Evolutionary conservation across 495 filamentous ascomycete genomes (phyloP), one percentile per base, ranked within the genome.

Genomic region (Hapsidospora chrysogenum): DNA sequence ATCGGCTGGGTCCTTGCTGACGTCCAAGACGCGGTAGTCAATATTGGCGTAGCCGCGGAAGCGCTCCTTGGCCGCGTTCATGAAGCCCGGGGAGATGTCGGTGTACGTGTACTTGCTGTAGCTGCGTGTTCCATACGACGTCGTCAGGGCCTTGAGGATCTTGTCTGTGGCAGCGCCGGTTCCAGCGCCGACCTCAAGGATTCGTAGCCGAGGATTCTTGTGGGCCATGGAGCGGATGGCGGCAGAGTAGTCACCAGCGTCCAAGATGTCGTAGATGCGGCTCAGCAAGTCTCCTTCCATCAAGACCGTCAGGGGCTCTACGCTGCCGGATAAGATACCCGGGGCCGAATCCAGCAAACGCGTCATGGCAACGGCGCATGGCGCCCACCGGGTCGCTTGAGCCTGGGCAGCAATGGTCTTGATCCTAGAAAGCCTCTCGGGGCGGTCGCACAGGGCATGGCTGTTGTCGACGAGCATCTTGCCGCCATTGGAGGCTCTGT

Each of bases 61-160:
- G 5, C 46, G 35, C 17, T 64, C 52, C 25, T 55, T 40, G 0
- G 59, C 62, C 14, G 46, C 29, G 0, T 36, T 32, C 8, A 64
- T 42, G 37, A 62, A 63, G 0, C 50, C 57, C 5, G 51, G 36
- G 0, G 58, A 61, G 6, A 61, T 49, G 23, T 66, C 63, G 3
- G 61, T 65, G 33, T 50, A 66, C 0, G 41, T 51, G 31, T 66
- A 68, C 0, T 35, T 39, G 4, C 42, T 41, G 32, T 53, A 66
- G 17, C 51, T 31, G 1, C 35, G 42, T 17, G 38, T 38, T 3
- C 39, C 50, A 25, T 31, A 39, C 29, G 39, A 40, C 27, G 43
- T 32, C 8, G 39, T 29, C 13, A 52, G 42, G 17, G 40, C 42
- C 6, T 40, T 26, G 17, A 54, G 27, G 28, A 48, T 44, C n/a